Evolutionary conservation across 441 rosid genomes (phyloP).

Genomic region (Melastoma candidum): DNA sequence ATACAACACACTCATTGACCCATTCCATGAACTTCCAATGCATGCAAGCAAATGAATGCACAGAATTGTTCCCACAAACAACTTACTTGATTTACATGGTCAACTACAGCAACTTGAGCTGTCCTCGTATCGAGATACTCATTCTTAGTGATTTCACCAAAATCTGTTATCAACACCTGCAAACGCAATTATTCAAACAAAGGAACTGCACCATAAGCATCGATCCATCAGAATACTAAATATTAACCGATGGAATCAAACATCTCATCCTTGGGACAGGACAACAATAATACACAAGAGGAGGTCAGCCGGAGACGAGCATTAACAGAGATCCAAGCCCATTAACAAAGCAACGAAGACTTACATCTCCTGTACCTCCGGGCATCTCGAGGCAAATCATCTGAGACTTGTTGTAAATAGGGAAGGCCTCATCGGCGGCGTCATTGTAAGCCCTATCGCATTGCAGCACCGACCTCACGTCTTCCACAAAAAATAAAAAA

Average conservation of each 20-base stretch:
- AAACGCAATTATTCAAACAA: neutral
- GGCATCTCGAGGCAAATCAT: conserved; percentile 83
- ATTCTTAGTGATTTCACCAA: conserved; percentile 48
- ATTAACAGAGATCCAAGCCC: neutral
- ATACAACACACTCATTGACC: neutral
- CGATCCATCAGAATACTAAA: neutral
- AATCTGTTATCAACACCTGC: conserved; percentile 65
- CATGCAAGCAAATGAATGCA: too few relatives aligned
- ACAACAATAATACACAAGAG: too few relatives aligned
- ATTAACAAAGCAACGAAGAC: conserved; percentile 4
- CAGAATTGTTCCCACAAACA: too few relatives aligned
- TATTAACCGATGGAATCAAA: too few relatives aligned
- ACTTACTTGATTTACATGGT: conserved; percentile 90
- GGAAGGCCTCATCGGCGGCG: conserved; percentile 77
- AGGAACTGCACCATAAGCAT: neutral
- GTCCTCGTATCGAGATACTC: conserved; percentile 87
- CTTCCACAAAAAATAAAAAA: conserved; percentile 25
- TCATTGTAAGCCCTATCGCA: conserved; percentile 58
- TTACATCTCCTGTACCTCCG: conserved; percentile 55
- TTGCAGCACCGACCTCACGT: conserved; percentile 63
- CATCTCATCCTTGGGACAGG: too few relatives aligned
- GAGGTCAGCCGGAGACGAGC: too few relatives aligned
- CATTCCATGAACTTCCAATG: too few relatives aligned
- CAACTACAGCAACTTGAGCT: conserved; percentile 72
- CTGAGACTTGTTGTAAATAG: conserved; percentile 79